phyloP scores from a whole-genome alignment of 129 eudicot species.

The Centrapalus pauciflorus region DNA sequence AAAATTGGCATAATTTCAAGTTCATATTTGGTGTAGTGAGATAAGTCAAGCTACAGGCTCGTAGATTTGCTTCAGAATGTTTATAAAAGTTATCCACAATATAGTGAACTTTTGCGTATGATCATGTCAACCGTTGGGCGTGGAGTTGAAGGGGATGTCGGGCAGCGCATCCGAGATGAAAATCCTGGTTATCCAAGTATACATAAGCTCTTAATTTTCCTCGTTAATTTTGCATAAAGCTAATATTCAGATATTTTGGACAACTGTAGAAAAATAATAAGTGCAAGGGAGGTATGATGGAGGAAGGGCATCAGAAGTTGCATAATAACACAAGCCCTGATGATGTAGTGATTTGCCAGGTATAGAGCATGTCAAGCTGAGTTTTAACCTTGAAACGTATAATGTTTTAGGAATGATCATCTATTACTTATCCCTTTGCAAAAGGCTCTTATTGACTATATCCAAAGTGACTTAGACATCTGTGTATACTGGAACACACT shows the following conservation, averaged over 20 bases:
- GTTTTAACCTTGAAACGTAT: too few species aligned
- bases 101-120: too few species aligned
- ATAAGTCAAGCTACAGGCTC: conserved; percentile 81
- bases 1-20: neutral
- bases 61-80: conserved; percentile 70
- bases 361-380: conserved; percentile 23
- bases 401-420: too few species aligned
- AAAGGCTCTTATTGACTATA: conserved; percentile 77
- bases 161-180: conserved; percentile 87
- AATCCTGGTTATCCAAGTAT: conserved; percentile 75
- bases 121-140: too few species aligned
- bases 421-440: conserved; percentile 9
- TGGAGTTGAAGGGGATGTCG: too few species aligned
- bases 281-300: conserved; percentile 84
- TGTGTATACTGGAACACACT: conserved; percentile 71
- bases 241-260: neutral
- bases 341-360: conserved; percentile 88
- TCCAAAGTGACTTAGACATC: conserved; percentile 63
- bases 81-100: too few species aligned
- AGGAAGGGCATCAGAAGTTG: conserved; percentile 88
- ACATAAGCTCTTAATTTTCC: neutral
- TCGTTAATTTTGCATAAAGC: neutral
- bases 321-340: conserved; percentile 88
- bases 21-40: conserved; percentile 44
- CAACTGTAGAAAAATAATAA: conserved; percentile 61